Evolutionary conservation across 2,329 filamentous ascomycete species (phyloP).

Genomic region (Triangularia setosa): DNA sequence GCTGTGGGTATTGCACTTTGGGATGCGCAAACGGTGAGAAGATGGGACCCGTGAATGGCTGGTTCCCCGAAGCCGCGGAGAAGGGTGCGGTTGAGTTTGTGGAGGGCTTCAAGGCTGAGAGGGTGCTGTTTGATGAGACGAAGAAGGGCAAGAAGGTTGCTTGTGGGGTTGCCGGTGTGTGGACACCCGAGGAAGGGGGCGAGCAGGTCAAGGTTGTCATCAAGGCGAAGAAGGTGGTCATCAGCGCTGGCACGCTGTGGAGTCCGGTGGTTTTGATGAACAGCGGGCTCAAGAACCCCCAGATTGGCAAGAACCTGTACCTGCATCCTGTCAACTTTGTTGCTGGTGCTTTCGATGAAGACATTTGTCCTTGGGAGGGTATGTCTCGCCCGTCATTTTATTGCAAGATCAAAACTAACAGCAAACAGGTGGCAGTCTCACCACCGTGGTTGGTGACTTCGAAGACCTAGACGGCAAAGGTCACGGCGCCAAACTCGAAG

Average conservation of each 20-base stretch:
- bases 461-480: conserved; percentile 77
- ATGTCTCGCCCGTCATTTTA: background rate
- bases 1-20: conserved; percentile 63
- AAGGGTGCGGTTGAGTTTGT: conserved; percentile 72
- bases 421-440: conserved; percentile 66
- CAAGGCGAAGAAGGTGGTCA: conserved; percentile 73
- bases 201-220: conserved; percentile 64
- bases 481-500: conserved; percentile 80
- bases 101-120: conserved; percentile 73
- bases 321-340: conserved; percentile 68
- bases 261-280: conserved; percentile 72
- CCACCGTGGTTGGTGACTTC: conserved; percentile 69
- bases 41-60: conserved; percentile 72
- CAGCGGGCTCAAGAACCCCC: conserved; percentile 74
- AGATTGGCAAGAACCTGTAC: conserved; percentile 78
- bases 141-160: conserved; percentile 52
- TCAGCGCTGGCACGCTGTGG: conserved; percentile 73
- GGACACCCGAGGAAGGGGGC: conserved; percentile 66
- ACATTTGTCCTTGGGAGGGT: conserved; percentile 63
- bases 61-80: conserved; percentile 72
- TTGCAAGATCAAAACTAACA: conserved; percentile 6
- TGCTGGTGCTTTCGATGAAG: conserved; percentile 63
- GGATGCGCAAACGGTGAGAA: conserved; percentile 68
- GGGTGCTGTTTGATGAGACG: conserved; percentile 60
- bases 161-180: conserved; percentile 68